Percentiles rank a stretch among this genome's conserved stretches.
These are phyloP conservation scores for Podospora pseudopauciseta DNA, from an alignment of 495 filamentous ascomycete genomes.

Conservation along the genomic window DNA sequence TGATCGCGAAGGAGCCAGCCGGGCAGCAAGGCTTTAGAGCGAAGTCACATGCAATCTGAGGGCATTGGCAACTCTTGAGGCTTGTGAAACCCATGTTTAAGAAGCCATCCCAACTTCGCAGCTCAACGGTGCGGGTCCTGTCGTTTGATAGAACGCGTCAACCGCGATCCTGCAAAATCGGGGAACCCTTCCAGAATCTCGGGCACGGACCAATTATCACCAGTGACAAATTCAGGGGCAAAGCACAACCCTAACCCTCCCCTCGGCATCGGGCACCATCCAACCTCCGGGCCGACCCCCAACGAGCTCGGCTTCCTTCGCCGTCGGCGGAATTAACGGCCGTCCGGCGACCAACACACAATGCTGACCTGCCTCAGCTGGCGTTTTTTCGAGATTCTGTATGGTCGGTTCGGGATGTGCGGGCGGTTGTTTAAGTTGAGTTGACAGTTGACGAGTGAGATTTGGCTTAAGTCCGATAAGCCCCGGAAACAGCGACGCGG, in stretches of 20 bases:
- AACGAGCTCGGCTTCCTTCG: neutral
- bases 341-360: neutral
- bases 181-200: neutral
- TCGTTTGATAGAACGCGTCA: neutral
- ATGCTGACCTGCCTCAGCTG: neutral
- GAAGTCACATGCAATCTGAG: too few relatives aligned
- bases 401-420: neutral
- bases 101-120: neutral
- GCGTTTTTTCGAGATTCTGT: neutral
- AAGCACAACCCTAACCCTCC: neutral
- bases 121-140: neutral
- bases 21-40: too few relatives aligned
- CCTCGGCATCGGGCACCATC: neutral
- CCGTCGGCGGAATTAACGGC: neutral
- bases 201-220: neutral
- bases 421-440: neutral
- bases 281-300: neutral
- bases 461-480: neutral
- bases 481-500: neutral
- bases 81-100: neutral
- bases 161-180: neutral
- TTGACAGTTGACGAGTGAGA: too few relatives aligned
- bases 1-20: neutral
- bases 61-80: neutral
- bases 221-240: neutral